A percentile compares a stretch with the other conserved stretches of the same genome.
Conservation (phyloP, 164 flowering plant species). For the Umbilicus rupestris region DNA sequence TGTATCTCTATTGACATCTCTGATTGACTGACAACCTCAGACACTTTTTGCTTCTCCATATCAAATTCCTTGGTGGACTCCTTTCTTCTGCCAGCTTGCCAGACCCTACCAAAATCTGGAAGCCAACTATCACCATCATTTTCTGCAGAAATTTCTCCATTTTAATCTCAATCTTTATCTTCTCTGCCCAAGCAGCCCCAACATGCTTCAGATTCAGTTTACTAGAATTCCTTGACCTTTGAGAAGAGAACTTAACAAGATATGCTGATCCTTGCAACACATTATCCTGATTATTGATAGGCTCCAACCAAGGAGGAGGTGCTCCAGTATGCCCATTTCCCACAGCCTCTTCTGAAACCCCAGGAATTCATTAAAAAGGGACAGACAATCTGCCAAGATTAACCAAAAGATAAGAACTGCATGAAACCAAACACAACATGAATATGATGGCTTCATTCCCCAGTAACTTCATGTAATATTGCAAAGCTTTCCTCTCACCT, state of each 20-base stretch:
- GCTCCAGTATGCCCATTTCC: conserved; percentile 90
- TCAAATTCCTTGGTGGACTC: conserved; percentile 85
- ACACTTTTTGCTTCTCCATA: conserved; percentile 36
- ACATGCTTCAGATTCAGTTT: conserved; percentile 77
- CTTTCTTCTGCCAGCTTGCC: conserved; percentile 91
- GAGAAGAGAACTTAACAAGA: conserved; percentile 10
- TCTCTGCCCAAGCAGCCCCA: conserved; percentile 99
- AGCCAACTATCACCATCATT: conserved; percentile 65
- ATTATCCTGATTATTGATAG: conserved; percentile 18
- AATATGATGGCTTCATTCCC: too few relatives aligned
- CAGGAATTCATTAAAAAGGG: conserved; percentile 28
- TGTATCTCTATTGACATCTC: conserved; percentile 34
- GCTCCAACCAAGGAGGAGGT: conserved; percentile 82
- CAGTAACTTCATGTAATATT: too few relatives aligned
- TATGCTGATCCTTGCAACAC: neutral
- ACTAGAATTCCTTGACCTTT: conserved; percentile 28
- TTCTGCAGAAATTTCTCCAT: conserved; percentile 51
- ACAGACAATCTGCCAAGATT: conserved; percentile 28
- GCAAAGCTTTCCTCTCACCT: too few relatives aligned
- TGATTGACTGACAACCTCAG: conserved; percentile 23
- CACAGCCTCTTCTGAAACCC: conserved; percentile 15
- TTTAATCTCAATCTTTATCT: conserved; percentile 69
- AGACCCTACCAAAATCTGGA: conserved; percentile 90
- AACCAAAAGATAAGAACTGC: conserved; percentile 10
- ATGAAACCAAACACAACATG: too few relatives aligned